phyloP scores from a whole-genome alignment of 176 grass and related monocot genomes.

The Alopecurus myosuroides region DNA sequence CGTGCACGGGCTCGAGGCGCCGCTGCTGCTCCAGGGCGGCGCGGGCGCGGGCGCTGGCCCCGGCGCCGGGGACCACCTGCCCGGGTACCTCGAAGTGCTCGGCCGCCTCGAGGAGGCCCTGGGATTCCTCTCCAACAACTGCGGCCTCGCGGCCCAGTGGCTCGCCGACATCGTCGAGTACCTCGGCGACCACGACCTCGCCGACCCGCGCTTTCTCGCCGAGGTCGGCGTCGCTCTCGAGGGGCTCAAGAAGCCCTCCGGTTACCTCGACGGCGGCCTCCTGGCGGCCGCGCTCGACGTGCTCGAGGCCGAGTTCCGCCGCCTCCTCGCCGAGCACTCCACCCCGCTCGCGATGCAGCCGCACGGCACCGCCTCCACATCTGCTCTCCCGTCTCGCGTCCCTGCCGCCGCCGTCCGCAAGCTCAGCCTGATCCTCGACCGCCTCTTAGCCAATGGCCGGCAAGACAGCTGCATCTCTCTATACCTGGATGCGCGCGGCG shows the following conservation, averaged over 20 bases:
- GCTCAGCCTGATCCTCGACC: constrained; percentile 61
- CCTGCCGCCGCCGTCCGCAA: constrained; percentile 50
- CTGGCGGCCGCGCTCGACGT: constrained; percentile 61
- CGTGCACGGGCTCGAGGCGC: constrained; percentile 77
- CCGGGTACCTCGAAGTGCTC: constrained; percentile 59
- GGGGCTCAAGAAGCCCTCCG: constrained; percentile 27
- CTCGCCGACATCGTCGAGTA: constrained; percentile 90
- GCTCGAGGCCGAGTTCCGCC: constrained; percentile 62
- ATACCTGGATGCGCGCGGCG: constrained; percentile 38
- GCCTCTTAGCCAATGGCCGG: constrained; percentile 40
- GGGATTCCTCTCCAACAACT: constrained; percentile 69
- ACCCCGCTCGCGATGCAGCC: constrained; percentile 46
- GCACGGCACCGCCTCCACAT: neutral
- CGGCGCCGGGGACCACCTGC: constrained; percentile 15
- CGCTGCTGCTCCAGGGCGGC: constrained; percentile 57
- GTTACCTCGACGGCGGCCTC: constrained; percentile 66
- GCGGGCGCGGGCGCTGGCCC: neutral
- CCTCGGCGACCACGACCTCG: constrained; percentile 72
- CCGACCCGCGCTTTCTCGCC: constrained; percentile 68
- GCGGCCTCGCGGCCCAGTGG: constrained; percentile 74
- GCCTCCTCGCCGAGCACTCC: constrained; percentile 58
- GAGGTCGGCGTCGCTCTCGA: constrained; percentile 51
- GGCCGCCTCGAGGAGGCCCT: constrained; percentile 72
- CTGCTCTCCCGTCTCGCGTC: constrained; percentile 30
- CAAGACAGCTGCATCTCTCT: constrained; percentile 26